phyloP scores from a whole-genome alignment of 441 rosid genomes.

The Metrosideros polymorpha region DNA sequence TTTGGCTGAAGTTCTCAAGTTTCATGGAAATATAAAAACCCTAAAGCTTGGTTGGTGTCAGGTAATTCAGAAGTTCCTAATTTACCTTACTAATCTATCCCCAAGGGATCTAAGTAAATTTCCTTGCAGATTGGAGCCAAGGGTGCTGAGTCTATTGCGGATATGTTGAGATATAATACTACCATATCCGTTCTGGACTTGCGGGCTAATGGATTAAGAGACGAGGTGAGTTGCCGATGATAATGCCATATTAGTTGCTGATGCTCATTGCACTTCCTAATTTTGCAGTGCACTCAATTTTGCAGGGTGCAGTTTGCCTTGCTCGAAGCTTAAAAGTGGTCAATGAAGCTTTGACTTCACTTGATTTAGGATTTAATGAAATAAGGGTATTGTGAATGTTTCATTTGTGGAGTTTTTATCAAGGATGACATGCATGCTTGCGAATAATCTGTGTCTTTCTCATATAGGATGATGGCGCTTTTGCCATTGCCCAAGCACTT shows the following conservation, averaged over 20 bases:
- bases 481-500: conserved; percentile 87
- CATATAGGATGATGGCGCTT: conserved; percentile 86
- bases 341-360: conserved; percentile 76
- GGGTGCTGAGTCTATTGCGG: conserved; percentile 81
- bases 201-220: conserved; percentile 90
- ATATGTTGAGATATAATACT: conserved; percentile 79
- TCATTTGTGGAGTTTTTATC: background rate
- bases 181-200: conserved; percentile 74
- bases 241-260: background rate
- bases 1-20: conserved; percentile 81
- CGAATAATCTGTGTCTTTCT: background rate
- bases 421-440: background rate
- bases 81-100: background rate
- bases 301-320: conserved; percentile 73
- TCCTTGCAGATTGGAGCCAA: conserved; percentile 77
- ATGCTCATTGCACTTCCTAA: background rate
- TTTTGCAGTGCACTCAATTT: background rate
- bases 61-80: conserved; percentile 31
- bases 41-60: conserved; percentile 99
- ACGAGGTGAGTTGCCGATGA: conserved; percentile 43
- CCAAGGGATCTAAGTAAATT: background rate
- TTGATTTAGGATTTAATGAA: conserved; percentile 90
- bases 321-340: conserved; percentile 96
- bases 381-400: conserved; percentile 42
- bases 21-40: conserved; percentile 70